A percentile compares a stretch with the other conserved stretches of the same genome.
Evolutionary conservation across 441 rosid genomes (phyloP).

Genomic region (Sinapis alba): DNA sequence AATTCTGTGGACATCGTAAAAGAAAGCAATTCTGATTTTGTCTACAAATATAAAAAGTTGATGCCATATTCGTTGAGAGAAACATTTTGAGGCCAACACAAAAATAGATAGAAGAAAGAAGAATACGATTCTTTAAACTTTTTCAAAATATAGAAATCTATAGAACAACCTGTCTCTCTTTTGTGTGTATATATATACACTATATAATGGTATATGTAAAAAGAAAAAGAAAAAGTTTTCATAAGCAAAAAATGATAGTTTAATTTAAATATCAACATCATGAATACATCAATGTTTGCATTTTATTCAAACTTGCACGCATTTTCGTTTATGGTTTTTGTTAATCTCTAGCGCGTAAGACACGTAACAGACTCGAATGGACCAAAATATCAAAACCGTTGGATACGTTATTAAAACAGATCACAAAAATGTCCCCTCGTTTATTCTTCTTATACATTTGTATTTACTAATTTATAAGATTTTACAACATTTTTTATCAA

Average conservation of each 20-base stretch:
- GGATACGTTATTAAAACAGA: no score
- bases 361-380: slow-evolving; percentile 11
- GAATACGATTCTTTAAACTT: slow-evolving; percentile 21
- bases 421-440: not conserved
- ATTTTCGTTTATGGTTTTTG: slow-evolving; percentile 9
- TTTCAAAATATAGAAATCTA: slow-evolving; percentile 1
- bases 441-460: not conserved
- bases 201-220: not conserved
- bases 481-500: no score
- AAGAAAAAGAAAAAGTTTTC: not conserved
- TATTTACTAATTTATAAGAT: not conserved
- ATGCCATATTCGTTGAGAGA: slow-evolving; percentile 23
- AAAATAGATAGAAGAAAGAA: slow-evolving; percentile 1
- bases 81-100: slow-evolving; percentile 10
- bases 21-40: slow-evolving; percentile 32
- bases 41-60: slow-evolving; percentile 20
- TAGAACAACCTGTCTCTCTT: slow-evolving; percentile 7
- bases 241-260: not conserved
- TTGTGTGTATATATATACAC: not conserved
- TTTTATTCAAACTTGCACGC: slow-evolving; percentile 13
- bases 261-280: not conserved
- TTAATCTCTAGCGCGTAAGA: slow-evolving; percentile 15
- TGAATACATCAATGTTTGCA: not conserved
- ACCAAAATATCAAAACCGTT: not conserved
- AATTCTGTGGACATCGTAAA: slow-evolving; percentile 22